Evolutionary conservation across 805 yeast genomes (phyloP), one percentile per base, ranked within the genome.

Genomic region (Henningerozyma blattae): DNA sequence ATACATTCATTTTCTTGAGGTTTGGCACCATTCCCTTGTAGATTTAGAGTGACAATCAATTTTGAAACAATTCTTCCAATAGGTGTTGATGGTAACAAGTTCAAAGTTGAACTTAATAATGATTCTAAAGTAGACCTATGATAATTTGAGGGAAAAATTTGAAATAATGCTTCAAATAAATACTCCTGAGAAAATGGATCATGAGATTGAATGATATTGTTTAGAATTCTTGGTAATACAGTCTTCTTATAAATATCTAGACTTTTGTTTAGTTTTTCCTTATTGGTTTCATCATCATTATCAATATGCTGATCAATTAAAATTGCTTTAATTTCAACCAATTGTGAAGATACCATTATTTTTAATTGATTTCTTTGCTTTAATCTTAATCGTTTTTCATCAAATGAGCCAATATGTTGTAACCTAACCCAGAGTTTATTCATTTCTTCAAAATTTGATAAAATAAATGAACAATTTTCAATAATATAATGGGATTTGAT

Each of bases 141-240:
- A 54, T 80, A 87, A 43, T 80, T 84, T 47, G 83, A 95, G 0
- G 96, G 95, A 62, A 89, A 89, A 2, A 86, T 91, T 52, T 87
- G 95, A 34, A 85, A 77, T 33, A 89, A 65, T 10, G 86, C 95
- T 48, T 89, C 97, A 31, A 87, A 64, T 35, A 89, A 60, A 50
- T 89, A 89, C 48, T 78, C 84, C 58, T 89, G 97, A 2, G 97
- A 95, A 41, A 89, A 67, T 20, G 75, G 77, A 52, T 89, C 97
- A 38, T 81, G 70, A 54, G 96, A 89, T 53, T 87, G 95, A 9
- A 87, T 74, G 22, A 87, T 79, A 54, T 89, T 97, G 46, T 86
- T 94, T 22, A 87, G 65, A 13, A 87, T 65, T 0, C 75, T 68
- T 1, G 96, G 95, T 37, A 89, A 65, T 16, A 87, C 75, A 24